Base-by-base conservation (phyloP, 495 filamentous ascomycete species). In the Zalerion maritima region DNA sequence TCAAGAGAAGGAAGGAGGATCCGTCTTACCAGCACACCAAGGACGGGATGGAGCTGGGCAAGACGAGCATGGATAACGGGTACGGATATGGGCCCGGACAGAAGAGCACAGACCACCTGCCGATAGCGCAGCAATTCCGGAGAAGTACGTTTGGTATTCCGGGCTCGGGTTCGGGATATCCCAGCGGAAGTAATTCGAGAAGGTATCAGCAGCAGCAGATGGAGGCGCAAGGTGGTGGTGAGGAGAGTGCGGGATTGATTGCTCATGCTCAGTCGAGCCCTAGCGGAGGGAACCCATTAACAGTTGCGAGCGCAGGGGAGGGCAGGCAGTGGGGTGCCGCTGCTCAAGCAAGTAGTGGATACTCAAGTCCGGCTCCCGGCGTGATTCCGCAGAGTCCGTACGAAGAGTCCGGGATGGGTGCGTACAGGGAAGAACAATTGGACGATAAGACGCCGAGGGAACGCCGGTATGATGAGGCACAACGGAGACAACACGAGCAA, bases 1-100 rank as follows among this genome's bases (percentile, higher is more conserved):
- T 67, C 21, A 74, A 71, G 44, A 37, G 43, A 37, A 57, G 67
- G 19, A 47, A 50, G 19, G 37, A 53, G 13, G 61, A 69, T 27
- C 26, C 43, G 15, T 64, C 58, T 26, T 67, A 67, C 31, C 46
- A 49, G 28, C 15, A 32, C 14, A 42, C 44, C 32, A 42, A 50
- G 23, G 50, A 58, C 41, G 29, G 51, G 42, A 32, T 57, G 45
- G 31, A 35, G 32, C 21, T 48, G 26, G 19, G 45, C 28, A 27
- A 45, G 28, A 38, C 38, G 14, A 39, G 40, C 19, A 33, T 32
- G 16, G 30, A 40, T 12, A 35, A 32, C 18, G 32, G 36, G 15
- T 24, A 32, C 27, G 11, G 19, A 12, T 27, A 37, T 18, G 28
- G 15, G 21, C 24, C 41, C 2, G 46, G 35, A 10, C 41, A 29